Conservation (phyloP, 129 eudicot genomes). For the Kitagawia praeruptora region DNA sequence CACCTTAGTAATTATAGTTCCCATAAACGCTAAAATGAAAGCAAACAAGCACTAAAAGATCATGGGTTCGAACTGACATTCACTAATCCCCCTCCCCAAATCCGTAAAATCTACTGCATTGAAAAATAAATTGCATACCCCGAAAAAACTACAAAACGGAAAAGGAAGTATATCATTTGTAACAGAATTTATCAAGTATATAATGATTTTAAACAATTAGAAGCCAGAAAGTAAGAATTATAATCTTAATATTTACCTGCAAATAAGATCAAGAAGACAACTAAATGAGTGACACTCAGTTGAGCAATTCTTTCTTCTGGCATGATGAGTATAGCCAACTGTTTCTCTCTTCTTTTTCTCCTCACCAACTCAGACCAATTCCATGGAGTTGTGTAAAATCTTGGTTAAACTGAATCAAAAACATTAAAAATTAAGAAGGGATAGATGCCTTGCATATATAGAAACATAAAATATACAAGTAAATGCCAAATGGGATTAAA, state of each 20-base stretch:
- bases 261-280: slow-evolving; percentile 44
- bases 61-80: neutral
- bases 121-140: neutral
- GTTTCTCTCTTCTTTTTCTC: slow-evolving; percentile 7
- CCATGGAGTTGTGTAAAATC: neutral
- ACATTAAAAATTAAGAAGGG: neutral
- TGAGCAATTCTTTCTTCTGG: slow-evolving; percentile 26
- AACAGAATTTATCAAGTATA: neutral
- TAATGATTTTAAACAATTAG: neutral
- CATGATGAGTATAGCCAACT: slow-evolving; percentile 27
- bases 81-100: neutral
- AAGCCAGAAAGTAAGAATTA: neutral
- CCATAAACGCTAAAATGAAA: neutral
- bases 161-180: neutral
- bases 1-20: neutral
- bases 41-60: neutral
- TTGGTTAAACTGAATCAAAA: slow-evolving; percentile 6
- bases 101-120: neutral
- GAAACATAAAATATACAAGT: slow-evolving; percentile 15
- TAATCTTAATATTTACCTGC: slow-evolving; percentile 33
- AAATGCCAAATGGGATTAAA: slow-evolving; percentile 8
- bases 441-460: slow-evolving; percentile 7
- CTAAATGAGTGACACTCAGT: slow-evolving; percentile 11
- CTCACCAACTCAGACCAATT: slow-evolving; percentile 7
- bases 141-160: neutral